Evolutionary conservation across 2,329 filamentous ascomycete genomes (phyloP).

Genomic region (Ophiosphaerella korrae): DNA sequence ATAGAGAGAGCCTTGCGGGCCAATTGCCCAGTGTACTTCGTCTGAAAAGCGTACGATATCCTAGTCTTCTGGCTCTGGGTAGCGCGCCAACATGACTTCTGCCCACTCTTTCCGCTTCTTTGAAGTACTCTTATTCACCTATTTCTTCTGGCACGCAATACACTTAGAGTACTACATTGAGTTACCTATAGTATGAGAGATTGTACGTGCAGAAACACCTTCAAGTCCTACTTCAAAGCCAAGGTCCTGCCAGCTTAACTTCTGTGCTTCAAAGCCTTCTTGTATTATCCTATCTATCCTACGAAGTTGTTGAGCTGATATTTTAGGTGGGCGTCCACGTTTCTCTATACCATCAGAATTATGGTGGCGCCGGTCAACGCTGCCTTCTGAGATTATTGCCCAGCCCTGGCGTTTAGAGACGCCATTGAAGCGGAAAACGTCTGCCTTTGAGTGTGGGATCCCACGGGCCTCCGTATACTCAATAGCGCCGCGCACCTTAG

Average conservation of each 20-base stretch:
- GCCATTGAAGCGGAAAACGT: no score
- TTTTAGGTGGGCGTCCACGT: neutral
- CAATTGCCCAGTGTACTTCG: no score
- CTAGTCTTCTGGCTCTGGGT: neutral
- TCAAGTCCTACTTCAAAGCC: neutral
- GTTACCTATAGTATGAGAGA: neutral
- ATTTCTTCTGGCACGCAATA: slow-evolving; percentile 6
- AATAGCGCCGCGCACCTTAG: no score
- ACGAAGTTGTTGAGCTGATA: neutral
- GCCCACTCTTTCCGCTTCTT: neutral
- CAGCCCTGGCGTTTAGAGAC: neutral
- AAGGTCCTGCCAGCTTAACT: neutral
- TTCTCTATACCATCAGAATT: neutral
- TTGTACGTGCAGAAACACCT: neutral
- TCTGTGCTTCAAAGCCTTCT: neutral
- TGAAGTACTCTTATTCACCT: neutral
- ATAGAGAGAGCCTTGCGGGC: no score
- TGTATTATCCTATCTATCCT: neutral
- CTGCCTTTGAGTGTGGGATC: no score
- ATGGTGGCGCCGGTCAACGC: neutral
- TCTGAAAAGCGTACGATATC: slow-evolving; percentile 1
- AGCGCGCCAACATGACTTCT: neutral
- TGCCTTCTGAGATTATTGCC: neutral
- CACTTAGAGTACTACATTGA: slow-evolving; percentile 7
- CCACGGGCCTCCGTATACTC: no score